Conservation (phyloP, 495 filamentous ascomycete species). For the Penicillium lividum region DNA sequence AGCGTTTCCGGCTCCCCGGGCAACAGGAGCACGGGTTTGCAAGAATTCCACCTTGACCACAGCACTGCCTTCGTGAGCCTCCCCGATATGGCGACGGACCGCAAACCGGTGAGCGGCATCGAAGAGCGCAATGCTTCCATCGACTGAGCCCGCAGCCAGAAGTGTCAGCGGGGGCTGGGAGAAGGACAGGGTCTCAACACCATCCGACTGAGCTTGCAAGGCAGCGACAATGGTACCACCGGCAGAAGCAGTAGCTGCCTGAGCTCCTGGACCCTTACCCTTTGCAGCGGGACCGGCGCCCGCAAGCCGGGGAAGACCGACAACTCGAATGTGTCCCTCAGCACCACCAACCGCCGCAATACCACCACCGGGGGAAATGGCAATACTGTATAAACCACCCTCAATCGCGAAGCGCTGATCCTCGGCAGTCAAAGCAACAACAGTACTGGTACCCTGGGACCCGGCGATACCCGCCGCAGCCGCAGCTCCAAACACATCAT, state of each 20-base stretch:
- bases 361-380: slow-evolving; percentile 71
- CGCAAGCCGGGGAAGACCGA: slow-evolving; percentile 75
- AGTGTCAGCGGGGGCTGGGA: slow-evolving; percentile 70
- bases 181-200: slow-evolving; percentile 85
- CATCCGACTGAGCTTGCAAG: slow-evolving; percentile 71
- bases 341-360: slow-evolving; percentile 88
- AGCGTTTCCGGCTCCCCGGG: slow-evolving; percentile 29
- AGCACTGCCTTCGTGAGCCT: slow-evolving; percentile 75
- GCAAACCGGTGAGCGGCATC: slow-evolving; percentile 83
- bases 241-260: slow-evolving; percentile 55
- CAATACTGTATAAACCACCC: slow-evolving; percentile 85
- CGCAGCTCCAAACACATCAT: slow-evolving; percentile 86
- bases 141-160: slow-evolving; percentile 85
- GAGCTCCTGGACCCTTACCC: slow-evolving; percentile 35
- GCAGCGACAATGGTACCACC: slow-evolving; percentile 77
- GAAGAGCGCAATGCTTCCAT: slow-evolving; percentile 86
- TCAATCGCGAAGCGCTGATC: slow-evolving; percentile 93
- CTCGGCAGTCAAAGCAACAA: slow-evolving; percentile 75
- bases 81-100: slow-evolving; percentile 72
- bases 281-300: slow-evolving; percentile 34
- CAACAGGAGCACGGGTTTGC: slow-evolving; percentile 34
- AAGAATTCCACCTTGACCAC: slow-evolving; percentile 95
- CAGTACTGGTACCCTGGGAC: slow-evolving; percentile 65
- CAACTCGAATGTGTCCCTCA: slow-evolving; percentile 75
- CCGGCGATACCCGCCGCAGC: slow-evolving; percentile 70